Evolutionary conservation across 2,329 filamentous ascomycete species (phyloP).

Genomic region (Diaporthe caulivora): DNA sequence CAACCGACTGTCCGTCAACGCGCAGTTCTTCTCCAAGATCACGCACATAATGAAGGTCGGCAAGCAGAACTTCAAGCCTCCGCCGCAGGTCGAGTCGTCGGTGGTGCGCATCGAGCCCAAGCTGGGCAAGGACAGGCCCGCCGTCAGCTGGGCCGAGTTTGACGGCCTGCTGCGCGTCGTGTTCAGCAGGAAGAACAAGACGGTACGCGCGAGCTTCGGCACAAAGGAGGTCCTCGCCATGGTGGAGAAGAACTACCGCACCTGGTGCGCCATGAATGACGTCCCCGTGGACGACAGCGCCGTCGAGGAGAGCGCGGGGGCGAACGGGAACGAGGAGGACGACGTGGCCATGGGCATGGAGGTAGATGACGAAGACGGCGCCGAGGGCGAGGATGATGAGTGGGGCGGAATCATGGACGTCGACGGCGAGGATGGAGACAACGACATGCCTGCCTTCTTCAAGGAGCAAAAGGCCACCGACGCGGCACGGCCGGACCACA

Average conservation of each 20-base stretch:
- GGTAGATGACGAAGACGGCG: constrained; percentile 56
- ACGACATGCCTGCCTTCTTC: constrained; percentile 88
- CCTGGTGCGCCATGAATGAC: constrained; percentile 90
- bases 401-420: constrained; percentile 63
- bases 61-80: constrained; percentile 95
- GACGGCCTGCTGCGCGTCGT: constrained; percentile 87
- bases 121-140: constrained; percentile 79
- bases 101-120: constrained; percentile 93
- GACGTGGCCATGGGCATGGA: constrained; percentile 45
- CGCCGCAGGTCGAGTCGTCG: constrained; percentile 90
- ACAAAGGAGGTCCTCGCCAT: constrained; percentile 85
- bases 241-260: constrained; percentile 88
- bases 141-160: constrained; percentile 95
- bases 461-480: constrained; percentile 69
- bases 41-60: constrained; percentile 91
- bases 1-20: constrained; percentile 90
- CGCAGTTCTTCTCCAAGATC: constrained; percentile 83
- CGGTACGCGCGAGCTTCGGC: constrained; percentile 84
- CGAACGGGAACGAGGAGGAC: constrained; percentile 50
- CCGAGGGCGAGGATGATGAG: constrained; percentile 59
- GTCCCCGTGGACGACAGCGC: constrained; percentile 79
- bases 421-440: constrained; percentile 68
- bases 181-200: constrained; percentile 91
- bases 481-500: constrained; percentile 50
- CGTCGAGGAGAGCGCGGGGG: constrained; percentile 58